Evolutionary conservation across 2,329 filamentous ascomycete genomes (phyloP).

Genomic region (Neofusicoccum sp.): DNA sequence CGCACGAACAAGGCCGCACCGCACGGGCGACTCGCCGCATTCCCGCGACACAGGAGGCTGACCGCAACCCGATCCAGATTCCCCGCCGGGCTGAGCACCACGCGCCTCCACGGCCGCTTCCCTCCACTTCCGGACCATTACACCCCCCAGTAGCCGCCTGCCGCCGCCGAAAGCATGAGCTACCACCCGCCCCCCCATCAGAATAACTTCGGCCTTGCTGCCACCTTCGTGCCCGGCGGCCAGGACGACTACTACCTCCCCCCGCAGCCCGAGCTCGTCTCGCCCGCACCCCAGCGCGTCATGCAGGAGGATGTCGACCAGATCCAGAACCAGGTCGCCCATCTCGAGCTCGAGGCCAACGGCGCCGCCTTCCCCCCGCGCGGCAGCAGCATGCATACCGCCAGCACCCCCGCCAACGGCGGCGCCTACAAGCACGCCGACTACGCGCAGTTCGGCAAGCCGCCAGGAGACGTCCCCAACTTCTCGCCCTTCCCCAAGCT

Average conservation of each 20-base stretch:
- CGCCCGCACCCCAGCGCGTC: slow-evolving; percentile 74
- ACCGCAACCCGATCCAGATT: slow-evolving; percentile 15
- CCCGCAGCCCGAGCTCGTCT: slow-evolving; percentile 62
- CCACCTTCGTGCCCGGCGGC: slow-evolving; percentile 69
- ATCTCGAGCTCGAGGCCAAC: slow-evolving; percentile 82
- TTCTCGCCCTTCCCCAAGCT: slow-evolving; percentile 93
- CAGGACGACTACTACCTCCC: slow-evolving; percentile 70
- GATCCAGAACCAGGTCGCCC: slow-evolving; percentile 88
- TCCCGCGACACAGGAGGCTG: slow-evolving; percentile 16
- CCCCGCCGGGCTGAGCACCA: slow-evolving; percentile 13
- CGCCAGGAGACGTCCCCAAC: slow-evolving; percentile 62
- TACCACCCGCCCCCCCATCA: slow-evolving; percentile 17
- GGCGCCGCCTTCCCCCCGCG: slow-evolving; percentile 10
- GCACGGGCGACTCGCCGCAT: slow-evolving; percentile 10
- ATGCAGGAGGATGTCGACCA: slow-evolving; percentile 87
- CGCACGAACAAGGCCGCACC: slow-evolving; percentile 9
- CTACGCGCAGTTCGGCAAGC: slow-evolving; percentile 41
- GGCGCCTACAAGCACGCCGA: slow-evolving; percentile 30
- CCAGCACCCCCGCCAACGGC: slow-evolving; percentile 25
- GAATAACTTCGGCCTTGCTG: slow-evolving; percentile 32
- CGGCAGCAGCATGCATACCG: slow-evolving; percentile 20
- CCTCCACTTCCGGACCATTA: slow-evolving; percentile 14
- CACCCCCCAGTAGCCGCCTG: slow-evolving; percentile 13
- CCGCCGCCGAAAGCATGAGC: slow-evolving; percentile 17
- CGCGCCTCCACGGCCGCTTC: not conserved